These are phyloP conservation scores for Aspergillus niger DNA, from an alignment of 2,329 filamentous ascomycete species.

Conservation along the genomic window DNA sequence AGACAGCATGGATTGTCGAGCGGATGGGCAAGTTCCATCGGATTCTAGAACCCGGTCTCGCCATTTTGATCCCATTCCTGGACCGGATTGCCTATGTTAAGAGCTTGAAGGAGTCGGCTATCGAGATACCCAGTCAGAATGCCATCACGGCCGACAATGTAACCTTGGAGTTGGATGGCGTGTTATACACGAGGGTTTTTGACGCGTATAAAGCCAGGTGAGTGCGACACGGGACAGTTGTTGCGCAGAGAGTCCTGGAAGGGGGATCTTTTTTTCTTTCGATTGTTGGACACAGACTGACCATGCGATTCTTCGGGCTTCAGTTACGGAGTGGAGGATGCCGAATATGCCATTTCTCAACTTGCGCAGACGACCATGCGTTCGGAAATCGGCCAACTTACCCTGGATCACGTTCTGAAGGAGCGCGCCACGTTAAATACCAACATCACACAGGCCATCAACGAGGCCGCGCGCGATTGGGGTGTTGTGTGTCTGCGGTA, in stretches of 20 bases:
- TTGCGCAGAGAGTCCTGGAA: neutral
- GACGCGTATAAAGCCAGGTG: conserved; percentile 97
- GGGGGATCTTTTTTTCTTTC: neutral
- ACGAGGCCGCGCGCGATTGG: conserved; percentile 96
- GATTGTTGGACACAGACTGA: neutral
- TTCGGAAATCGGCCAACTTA: conserved; percentile 94
- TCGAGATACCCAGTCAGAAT: conserved; percentile 96
- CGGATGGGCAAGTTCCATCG: conserved; percentile 98
- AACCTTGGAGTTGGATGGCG: conserved; percentile 91
- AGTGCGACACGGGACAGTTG: conserved; percentile 26
- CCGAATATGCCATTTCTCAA: conserved; percentile 97
- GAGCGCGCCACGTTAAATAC: conserved; percentile 94
- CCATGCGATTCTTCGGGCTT: neutral
- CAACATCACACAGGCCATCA: conserved; percentile 98
- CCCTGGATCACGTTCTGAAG: conserved; percentile 95
- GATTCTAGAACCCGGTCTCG: conserved; percentile 88
- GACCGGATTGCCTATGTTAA: conserved; percentile 98
- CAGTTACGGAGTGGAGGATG: conserved; percentile 97
- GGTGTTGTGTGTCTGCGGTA: conserved; percentile 94
- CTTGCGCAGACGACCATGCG: conserved; percentile 99
- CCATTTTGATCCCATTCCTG: conserved; percentile 83
- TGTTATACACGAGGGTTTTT: conserved; percentile 93
- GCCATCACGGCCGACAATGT: conserved; percentile 99
- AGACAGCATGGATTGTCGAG: conserved; percentile 99
- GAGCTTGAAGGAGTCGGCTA: conserved; percentile 90